Percentiles rank a stretch among this genome's conserved stretches.
These are phyloP conservation scores for Sugiyamaella xylanicola DNA, from an alignment of 1,139 yeast genomes.

Conservation along the genomic window DNA sequence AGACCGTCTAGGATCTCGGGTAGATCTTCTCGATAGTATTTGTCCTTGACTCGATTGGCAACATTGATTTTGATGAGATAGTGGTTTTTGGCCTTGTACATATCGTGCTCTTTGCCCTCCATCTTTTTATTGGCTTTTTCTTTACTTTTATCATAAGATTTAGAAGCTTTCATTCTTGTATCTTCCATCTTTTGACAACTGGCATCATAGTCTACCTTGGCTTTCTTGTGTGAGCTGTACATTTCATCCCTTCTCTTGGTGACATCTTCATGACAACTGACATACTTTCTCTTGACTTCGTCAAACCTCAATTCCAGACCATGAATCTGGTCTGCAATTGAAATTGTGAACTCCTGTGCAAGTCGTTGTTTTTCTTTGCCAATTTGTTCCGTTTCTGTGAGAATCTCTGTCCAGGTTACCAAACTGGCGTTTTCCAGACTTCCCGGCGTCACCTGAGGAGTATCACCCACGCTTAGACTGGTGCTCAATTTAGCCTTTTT, in stretches of 20 bases:
- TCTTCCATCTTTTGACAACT: slow-evolving; percentile 79
- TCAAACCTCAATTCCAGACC: slow-evolving; percentile 58
- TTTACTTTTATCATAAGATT: slow-evolving; percentile 45
- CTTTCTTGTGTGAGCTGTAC: slow-evolving; percentile 67
- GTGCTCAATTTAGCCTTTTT: slow-evolving; percentile 74
- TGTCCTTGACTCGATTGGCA: slow-evolving; percentile 89
- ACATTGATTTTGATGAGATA: slow-evolving; percentile 79
- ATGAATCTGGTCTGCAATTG: slow-evolving; percentile 64
- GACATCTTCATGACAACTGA: slow-evolving; percentile 60
- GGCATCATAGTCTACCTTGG: slow-evolving; percentile 75
- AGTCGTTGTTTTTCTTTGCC: slow-evolving; percentile 68
- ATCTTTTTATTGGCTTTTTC: slow-evolving; percentile 62
- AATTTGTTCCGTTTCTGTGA: slow-evolving; percentile 80
- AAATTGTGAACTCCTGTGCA: slow-evolving; percentile 61
- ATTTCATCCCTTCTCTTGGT: slow-evolving; percentile 58
- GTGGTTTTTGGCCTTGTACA: slow-evolving; percentile 84
- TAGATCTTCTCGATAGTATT: slow-evolving; percentile 87
- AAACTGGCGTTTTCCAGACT: slow-evolving; percentile 89
- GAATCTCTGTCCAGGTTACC: slow-evolving; percentile 91
- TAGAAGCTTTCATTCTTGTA: slow-evolving; percentile 72
- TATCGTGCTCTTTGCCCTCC: slow-evolving; percentile 67
- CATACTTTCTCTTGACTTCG: slow-evolving; percentile 58
- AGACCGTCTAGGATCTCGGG: slow-evolving; percentile 87
- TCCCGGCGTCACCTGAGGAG: slow-evolving; percentile 91
- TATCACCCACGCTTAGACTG: slow-evolving; percentile 81